Conservation (phyloP, 805 yeast species). For the Nakazawaea ambrosiae region DNA sequence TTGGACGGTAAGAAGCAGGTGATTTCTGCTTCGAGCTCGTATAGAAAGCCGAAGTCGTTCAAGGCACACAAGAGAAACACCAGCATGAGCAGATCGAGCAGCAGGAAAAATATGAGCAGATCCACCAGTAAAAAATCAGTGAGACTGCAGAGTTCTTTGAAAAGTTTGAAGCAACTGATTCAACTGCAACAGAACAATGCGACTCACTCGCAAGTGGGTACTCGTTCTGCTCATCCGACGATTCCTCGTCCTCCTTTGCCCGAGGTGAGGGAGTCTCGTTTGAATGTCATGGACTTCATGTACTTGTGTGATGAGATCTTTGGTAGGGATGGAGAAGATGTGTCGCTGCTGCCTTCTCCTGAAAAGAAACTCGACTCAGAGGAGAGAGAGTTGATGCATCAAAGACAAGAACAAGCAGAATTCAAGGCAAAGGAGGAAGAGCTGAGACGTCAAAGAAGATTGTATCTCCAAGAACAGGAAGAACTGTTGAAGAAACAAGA, state of each 20-base stretch:
- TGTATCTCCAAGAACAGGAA: background rate
- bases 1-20: conserved; percentile 27
- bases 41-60: conserved; percentile 41
- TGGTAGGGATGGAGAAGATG: conserved; percentile 10
- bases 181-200: background rate
- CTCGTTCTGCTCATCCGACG: too few relatives aligned
- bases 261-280: conserved; percentile 6
- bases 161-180: background rate
- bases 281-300: conserved; percentile 11
- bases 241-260: conserved; percentile 3
- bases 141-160: background rate
- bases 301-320: conserved; percentile 11
- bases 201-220: background rate
- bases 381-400: background rate
- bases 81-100: conserved; percentile 9
- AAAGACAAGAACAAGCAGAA: background rate
- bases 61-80: conserved; percentile 16
- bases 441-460: conserved; percentile 1
- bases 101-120: too few relatives aligned
- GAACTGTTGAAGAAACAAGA: background rate
- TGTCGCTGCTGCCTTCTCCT: background rate
- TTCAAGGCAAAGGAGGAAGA: conserved; percentile 1
- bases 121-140: conserved; percentile 10
- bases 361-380: background rate
- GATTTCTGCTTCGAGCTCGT: conserved; percentile 41